Conservation (phyloP, 202 grass and related monocot genomes). For the Sporobolus alterniflorus region DNA sequence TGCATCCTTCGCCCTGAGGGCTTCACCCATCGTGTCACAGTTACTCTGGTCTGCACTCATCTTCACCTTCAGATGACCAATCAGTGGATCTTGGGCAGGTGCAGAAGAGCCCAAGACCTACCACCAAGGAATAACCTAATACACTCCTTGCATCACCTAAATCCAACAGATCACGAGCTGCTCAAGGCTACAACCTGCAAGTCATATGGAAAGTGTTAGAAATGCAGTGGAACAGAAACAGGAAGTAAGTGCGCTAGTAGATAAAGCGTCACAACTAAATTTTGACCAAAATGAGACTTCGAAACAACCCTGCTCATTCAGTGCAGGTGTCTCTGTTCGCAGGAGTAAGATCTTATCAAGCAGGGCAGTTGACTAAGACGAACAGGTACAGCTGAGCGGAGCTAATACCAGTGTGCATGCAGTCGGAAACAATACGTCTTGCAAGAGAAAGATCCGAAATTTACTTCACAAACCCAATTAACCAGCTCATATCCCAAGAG, state of each 20-base stretch:
- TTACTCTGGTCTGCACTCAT: conserved; percentile 54
- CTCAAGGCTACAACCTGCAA: background rate
- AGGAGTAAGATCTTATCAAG: background rate
- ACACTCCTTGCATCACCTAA: background rate
- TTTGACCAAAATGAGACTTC: background rate
- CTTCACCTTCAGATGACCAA: conserved; percentile 33
- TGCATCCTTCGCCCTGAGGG: conserved; percentile 58
- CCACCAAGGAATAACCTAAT: conserved; percentile 12
- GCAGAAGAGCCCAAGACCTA: background rate
- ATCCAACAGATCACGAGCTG: background rate
- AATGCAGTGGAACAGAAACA: background rate
- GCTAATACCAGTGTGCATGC: too few relatives aligned
- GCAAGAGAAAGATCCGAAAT: background rate
- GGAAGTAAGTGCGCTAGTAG: background rate
- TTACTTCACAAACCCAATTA: background rate
- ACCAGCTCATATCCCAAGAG: conserved; percentile 4
- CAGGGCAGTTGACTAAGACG: background rate
- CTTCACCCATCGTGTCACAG: conserved; percentile 51
- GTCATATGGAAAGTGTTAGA: background rate
- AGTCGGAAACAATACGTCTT: background rate
- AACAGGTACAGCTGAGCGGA: background rate
- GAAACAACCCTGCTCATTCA: background rate
- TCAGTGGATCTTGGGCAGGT: conserved; percentile 27
- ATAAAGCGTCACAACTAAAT: background rate
- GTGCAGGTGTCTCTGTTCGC: background rate